phyloP scores from a whole-genome alignment of 805 yeast species.

The Teunomyces stri region DNA sequence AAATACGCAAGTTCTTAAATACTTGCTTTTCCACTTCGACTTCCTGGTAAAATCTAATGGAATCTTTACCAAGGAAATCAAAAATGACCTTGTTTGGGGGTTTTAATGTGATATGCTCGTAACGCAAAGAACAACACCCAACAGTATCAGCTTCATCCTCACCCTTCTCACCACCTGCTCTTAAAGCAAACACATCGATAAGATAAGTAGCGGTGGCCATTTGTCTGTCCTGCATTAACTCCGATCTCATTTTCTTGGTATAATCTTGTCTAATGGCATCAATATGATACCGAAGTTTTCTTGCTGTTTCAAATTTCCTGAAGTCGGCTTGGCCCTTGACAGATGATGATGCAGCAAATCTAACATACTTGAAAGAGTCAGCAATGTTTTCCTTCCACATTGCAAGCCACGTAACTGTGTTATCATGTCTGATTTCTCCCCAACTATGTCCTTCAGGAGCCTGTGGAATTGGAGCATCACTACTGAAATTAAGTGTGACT shows the following conservation, averaged over 20 bases:
- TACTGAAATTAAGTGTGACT: conserved; percentile 77
- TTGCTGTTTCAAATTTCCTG: conserved; percentile 91
- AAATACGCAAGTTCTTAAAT: conserved; percentile 80
- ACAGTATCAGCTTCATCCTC: conserved; percentile 98
- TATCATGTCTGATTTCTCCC: conserved; percentile 88
- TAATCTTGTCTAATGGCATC: conserved; percentile 75
- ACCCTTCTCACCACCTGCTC: conserved; percentile 98
- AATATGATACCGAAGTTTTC: conserved; percentile 74
- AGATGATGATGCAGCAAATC: conserved; percentile 88
- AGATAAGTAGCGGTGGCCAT: conserved; percentile 91
- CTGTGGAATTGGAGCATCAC: conserved; percentile 67
- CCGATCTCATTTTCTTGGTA: conserved; percentile 62
- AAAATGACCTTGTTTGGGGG: conserved; percentile 86
- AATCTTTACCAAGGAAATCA: conserved; percentile 94
- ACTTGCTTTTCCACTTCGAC: conserved; percentile 92
- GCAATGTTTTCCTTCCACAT: conserved; percentile 95
- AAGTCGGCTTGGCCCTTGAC: conserved; percentile 88
- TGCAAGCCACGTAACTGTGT: conserved; percentile 92
- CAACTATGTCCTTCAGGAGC: conserved; percentile 88
- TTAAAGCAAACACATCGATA: conserved; percentile 87
- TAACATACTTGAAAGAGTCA: conserved; percentile 79
- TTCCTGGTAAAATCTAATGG: conserved; percentile 87
- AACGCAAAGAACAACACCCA: conserved; percentile 93
- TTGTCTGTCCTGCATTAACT: conserved; percentile 81
- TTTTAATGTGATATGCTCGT: conserved; percentile 79